Conservation (phyloP, 257 asterid species). For the Rauvolfia tetraphylla region DNA sequence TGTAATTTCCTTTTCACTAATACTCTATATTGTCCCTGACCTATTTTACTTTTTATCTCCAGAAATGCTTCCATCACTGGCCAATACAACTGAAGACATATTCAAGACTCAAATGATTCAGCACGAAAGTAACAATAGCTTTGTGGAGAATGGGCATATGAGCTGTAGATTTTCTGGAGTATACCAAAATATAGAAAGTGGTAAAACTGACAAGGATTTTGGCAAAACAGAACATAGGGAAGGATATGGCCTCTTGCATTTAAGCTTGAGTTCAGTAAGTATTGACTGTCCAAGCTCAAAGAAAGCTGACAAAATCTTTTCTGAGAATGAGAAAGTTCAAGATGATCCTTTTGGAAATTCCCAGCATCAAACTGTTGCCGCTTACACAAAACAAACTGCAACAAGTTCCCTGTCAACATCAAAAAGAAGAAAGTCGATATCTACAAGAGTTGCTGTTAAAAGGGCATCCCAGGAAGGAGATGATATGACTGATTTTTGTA, state of each 20-base stretch:
- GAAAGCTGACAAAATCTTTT: slow-evolving; percentile 19
- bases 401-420: slow-evolving; percentile 22
- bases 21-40: neutral
- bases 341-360: slow-evolving; percentile 9
- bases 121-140: slow-evolving; percentile 17
- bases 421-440: slow-evolving; percentile 26
- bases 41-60: slow-evolving; percentile 12
- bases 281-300: slow-evolving; percentile 4
- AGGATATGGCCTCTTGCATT: slow-evolving; percentile 5
- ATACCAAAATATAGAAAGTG: neutral
- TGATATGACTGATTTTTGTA: slow-evolving; percentile 31
- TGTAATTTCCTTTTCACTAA: neutral
- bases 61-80: slow-evolving; percentile 42
- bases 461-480: slow-evolving; percentile 26
- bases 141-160: slow-evolving; percentile 6
- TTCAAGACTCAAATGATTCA: slow-evolving; percentile 16
- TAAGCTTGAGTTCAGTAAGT: slow-evolving; percentile 7
- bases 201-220: slow-evolving; percentile 6
- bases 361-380: slow-evolving; percentile 9
- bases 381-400: slow-evolving; percentile 13
- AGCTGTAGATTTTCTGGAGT: slow-evolving; percentile 11
- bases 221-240: slow-evolving; percentile 14
- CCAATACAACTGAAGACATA: slow-evolving; percentile 20
- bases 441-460: slow-evolving; percentile 24
- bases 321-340: slow-evolving; percentile 4